Conservation (phyloP, 805 yeast genomes). For the Candida succiphila region DNA sequence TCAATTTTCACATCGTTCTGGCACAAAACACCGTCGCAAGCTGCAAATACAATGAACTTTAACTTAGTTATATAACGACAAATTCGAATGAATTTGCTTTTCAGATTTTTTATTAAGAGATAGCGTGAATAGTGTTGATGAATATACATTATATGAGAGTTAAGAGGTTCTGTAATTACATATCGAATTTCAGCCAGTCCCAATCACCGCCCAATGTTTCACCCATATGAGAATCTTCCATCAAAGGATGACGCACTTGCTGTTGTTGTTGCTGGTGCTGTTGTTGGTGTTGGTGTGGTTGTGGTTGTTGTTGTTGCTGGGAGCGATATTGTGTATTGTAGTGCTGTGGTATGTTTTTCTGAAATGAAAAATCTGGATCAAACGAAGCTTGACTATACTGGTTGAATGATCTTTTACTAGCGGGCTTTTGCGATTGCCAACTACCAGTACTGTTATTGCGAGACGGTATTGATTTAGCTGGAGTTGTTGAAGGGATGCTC, state of each 20-base stretch:
- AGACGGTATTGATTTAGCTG: not conserved
- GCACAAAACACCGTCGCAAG: too few species aligned
- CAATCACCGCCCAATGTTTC: conserved; percentile 24
- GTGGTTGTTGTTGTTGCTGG: not conserved
- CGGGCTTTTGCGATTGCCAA: too few species aligned
- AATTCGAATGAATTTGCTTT: too few species aligned
- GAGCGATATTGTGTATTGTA: not conserved
- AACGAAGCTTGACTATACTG: too few species aligned
- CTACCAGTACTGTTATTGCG: not conserved
- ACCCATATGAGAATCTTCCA: conserved; percentile 20
- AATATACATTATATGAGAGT: too few species aligned
- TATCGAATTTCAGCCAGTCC: conserved; percentile 27
- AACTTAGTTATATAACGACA: not conserved
- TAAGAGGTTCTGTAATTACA: too few species aligned
- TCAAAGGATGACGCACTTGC: not conserved
- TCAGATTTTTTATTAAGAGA: too few species aligned
- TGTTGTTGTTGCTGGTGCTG: not conserved
- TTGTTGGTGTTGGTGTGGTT: not conserved
- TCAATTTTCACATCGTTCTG: too few species aligned
- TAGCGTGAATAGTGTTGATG: too few species aligned
- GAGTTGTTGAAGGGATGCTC: conserved; percentile 1
- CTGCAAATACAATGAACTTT: not conserved
- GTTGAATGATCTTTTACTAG: not conserved
- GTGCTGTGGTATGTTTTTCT: not conserved
- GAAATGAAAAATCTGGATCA: not conserved